These are phyloP conservation scores for Kickxella alabastrina DNA, from an alignment of 192 early-diverging fungal species.

Conservation along the genomic window DNA sequence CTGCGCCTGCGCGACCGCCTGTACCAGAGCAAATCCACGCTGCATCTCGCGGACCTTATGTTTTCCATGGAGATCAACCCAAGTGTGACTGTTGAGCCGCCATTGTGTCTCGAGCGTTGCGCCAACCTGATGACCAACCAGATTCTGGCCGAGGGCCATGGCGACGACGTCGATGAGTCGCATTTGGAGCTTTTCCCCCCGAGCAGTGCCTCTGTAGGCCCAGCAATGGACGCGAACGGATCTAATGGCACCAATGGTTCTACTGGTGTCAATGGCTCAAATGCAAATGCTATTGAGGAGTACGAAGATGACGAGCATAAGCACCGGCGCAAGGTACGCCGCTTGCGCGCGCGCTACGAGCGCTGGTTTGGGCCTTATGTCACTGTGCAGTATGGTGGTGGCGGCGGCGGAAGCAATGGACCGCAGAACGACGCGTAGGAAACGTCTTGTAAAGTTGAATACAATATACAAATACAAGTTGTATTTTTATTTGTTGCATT, in stretches of 20 bases:
- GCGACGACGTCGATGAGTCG: constrained; percentile 11
- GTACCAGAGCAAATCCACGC: constrained; percentile 40
- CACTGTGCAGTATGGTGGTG: constrained; percentile 32
- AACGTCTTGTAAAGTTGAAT: no score
- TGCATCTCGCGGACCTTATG: constrained; percentile 58
- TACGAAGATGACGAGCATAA: constrained; percentile 24
- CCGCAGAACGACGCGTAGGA: constrained; percentile 12
- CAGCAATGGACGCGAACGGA: neutral
- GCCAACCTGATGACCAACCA: constrained; percentile 56
- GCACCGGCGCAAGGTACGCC: constrained; percentile 41
- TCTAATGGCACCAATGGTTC: neutral
- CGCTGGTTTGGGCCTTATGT: constrained; percentile 52
- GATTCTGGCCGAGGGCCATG: constrained; percentile 27
- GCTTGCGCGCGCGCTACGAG: constrained; percentile 45
- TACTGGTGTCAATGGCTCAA: constrained; percentile 1
- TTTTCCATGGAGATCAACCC: constrained; percentile 65
- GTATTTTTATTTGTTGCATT: no score
- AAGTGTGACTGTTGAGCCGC: constrained; percentile 61
- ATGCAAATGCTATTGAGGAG: neutral
- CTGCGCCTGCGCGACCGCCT: constrained; percentile 46
- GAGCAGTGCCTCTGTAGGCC: neutral
- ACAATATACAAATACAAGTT: neutral
- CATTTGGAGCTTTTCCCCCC: constrained; percentile 9
- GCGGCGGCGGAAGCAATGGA: constrained; percentile 14
- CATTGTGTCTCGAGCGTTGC: constrained; percentile 58